Percentiles rank a stretch among this genome's conserved stretches.
phyloP scores from a whole-genome alignment of 140 eudicot species.

The Oenanthe javanica region DNA sequence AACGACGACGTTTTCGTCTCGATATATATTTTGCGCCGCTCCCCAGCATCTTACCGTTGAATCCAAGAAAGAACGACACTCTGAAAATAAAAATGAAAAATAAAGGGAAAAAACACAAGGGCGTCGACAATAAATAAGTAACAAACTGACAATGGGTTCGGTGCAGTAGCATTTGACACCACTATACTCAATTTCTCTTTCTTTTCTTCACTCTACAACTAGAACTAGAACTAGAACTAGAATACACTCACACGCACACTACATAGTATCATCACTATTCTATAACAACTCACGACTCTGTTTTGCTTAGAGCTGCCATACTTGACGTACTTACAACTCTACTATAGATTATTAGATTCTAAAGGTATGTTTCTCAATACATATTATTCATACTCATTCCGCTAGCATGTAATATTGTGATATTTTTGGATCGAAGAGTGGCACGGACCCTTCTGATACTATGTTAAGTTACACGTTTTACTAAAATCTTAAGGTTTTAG shows the following conservation, averaged over 20 bases:
- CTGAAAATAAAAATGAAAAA: neutral
- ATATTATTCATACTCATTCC: neutral
- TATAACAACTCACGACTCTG: neutral
- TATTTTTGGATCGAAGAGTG: too few species aligned
- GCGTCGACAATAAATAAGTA: conserved; percentile 24
- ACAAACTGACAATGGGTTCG: neutral
- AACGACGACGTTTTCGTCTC: conserved; percentile 12
- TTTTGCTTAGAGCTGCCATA: neutral
- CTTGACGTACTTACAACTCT: neutral
- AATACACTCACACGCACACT: too few species aligned
- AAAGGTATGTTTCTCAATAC: neutral
- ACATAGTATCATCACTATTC: too few species aligned
- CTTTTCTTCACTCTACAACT: neutral
- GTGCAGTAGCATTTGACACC: conserved; percentile 5
- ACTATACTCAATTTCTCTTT: neutral
- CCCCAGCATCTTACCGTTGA: conserved; percentile 35
- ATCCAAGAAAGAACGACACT: conserved; percentile 26
- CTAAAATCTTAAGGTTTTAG: too few species aligned
- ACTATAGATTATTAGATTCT: neutral
- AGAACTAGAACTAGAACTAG: too few species aligned
- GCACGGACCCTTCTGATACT: too few species aligned
- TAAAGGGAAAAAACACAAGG: too few species aligned
- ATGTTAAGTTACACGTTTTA: too few species aligned
- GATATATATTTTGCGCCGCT: conserved; percentile 15
- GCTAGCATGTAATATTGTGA: neutral